phyloP scores from a whole-genome alignment of 2,329 filamentous ascomycete species.

The Exophiala sideris region DNA sequence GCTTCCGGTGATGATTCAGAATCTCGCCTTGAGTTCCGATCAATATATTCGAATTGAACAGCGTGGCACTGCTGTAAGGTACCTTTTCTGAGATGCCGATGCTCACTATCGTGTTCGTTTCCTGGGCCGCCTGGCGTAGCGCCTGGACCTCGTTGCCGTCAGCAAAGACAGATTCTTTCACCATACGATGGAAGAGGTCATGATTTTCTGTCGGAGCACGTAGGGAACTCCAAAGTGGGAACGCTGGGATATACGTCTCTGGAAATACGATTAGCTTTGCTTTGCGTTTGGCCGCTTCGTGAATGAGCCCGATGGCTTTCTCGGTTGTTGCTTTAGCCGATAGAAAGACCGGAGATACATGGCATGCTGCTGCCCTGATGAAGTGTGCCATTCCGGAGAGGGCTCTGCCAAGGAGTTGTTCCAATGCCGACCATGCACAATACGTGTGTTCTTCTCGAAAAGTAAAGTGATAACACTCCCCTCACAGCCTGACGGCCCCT shows the following conservation, averaged over 20 bases:
- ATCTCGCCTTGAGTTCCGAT: constrained; percentile 46
- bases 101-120: constrained; percentile 42
- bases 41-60: constrained; percentile 54
- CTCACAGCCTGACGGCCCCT: too few relatives aligned
- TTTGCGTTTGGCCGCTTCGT: constrained; percentile 40
- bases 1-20: constrained; percentile 52
- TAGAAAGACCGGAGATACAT: constrained; percentile 47
- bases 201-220: constrained; percentile 47
- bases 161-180: constrained; percentile 43
- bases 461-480: too few relatives aligned
- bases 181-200: constrained; percentile 48
- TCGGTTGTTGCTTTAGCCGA: constrained; percentile 45
- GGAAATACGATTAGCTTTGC: constrained; percentile 55
- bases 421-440: too few relatives aligned
- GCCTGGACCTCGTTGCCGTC: constrained; percentile 47
- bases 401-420: too few relatives aligned
- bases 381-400: too few relatives aligned
- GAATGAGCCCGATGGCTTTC: constrained; percentile 48
- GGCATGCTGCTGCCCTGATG: constrained; percentile 30
- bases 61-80: constrained; percentile 41
- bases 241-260: constrained; percentile 53
- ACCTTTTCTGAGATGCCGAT: constrained; percentile 52
- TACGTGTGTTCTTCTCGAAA: too few relatives aligned
- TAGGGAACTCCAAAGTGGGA: constrained; percentile 52
- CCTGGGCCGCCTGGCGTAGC: constrained; percentile 40